phyloP scores from a whole-genome alignment of 2,329 filamentous ascomycete species.

The Pleurostoma richardsiae region DNA sequence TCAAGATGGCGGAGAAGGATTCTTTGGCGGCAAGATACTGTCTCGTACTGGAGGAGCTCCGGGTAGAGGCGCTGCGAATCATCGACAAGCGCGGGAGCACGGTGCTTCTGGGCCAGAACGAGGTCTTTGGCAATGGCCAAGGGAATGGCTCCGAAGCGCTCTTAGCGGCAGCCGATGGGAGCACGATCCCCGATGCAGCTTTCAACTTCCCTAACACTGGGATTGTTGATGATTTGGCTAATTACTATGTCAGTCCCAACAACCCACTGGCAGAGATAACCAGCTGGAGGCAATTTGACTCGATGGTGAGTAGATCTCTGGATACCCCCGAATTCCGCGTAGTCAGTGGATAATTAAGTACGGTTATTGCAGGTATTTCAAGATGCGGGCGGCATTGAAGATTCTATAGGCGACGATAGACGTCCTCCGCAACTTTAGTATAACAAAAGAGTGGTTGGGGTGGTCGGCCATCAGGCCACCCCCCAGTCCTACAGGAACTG shows the following conservation, averaged over 20 bases:
- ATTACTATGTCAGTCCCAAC: constrained; percentile 2
- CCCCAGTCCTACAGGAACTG: no score
- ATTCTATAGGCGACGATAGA: no score
- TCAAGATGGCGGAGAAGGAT: constrained; percentile 26
- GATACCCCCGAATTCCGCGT: no score
- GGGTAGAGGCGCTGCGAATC: constrained; percentile 3
- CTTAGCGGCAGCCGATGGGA: not conserved
- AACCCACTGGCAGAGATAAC: constrained; percentile 7
- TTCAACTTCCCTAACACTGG: not conserved
- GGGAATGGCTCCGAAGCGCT: no score
- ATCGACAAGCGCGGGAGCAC: no score
- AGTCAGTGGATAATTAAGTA: no score
- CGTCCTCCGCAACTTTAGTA: no score
- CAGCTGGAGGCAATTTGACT: constrained; percentile 8
- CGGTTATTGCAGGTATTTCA: no score
- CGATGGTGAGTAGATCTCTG: constrained; percentile 4
- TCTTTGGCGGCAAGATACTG: constrained; percentile 34
- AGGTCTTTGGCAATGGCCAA: not conserved
- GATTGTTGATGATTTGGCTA: no score
- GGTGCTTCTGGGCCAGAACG: not conserved
- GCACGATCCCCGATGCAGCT: not conserved
- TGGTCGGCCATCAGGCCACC: no score
- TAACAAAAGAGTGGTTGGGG: no score
- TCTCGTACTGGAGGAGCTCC: constrained; percentile 30
- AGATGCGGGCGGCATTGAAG: no score